phyloP scores from a whole-genome alignment of 192 early-diverging fungal genomes.

The Chytriomyces sp. region DNA sequence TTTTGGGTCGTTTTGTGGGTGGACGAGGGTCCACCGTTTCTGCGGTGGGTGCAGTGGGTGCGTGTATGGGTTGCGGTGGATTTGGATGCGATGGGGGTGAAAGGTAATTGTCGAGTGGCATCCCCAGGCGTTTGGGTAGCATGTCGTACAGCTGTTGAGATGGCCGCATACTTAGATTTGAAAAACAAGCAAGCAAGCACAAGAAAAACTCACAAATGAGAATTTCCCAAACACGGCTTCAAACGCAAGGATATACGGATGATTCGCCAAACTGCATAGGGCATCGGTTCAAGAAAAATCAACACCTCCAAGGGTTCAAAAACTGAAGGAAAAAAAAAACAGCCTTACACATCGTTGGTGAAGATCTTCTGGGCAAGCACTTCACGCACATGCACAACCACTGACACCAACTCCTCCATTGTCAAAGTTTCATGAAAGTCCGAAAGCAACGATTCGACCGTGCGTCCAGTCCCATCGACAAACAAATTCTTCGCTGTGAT shows the following conservation, averaged over 20 bases:
- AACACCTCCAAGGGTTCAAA: no score
- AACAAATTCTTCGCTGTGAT: background rate
- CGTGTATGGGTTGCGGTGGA: background rate
- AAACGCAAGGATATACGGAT: constrained; percentile 20
- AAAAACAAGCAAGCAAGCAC: background rate
- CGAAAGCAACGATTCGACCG: background rate
- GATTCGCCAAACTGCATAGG: background rate
- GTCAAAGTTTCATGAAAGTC: constrained; percentile 2
- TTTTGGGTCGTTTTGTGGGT: background rate
- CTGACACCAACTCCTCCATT: constrained; percentile 2
- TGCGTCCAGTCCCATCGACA: background rate
- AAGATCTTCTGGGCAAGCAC: background rate
- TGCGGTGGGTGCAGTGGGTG: background rate
- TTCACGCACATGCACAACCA: constrained; percentile 19
- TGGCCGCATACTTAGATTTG: background rate
- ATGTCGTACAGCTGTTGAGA: constrained; percentile 20
- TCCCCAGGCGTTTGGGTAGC: constrained; percentile 15
- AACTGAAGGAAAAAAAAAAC: no score
- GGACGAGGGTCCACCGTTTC: background rate
- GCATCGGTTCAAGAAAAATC: no score
- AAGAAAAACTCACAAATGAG: constrained; percentile 7
- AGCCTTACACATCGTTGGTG: no score
- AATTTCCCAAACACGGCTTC: constrained; percentile 30
- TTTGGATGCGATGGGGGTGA: background rate
- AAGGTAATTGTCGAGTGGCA: background rate